phyloP scores from a whole-genome alignment of 2,329 filamentous ascomycete species.

The Beauveria rudraprayagi region DNA sequence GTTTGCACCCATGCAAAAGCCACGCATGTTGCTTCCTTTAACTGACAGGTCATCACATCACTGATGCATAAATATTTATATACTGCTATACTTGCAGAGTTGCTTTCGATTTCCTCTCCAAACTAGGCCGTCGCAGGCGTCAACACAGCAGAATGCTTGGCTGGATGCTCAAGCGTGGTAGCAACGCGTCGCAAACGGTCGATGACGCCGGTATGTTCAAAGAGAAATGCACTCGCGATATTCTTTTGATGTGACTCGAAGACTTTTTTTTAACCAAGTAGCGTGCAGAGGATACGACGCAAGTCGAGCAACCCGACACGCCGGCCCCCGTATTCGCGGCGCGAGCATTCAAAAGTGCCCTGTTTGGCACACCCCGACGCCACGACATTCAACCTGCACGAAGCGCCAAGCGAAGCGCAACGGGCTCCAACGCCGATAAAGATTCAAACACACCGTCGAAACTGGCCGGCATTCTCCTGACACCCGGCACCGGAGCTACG shows the following conservation, averaged over 20 bases:
- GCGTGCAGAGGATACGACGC: conserved; percentile 31
- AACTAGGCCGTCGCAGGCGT: background rate
- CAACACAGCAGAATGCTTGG: conserved; percentile 39
- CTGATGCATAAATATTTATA: background rate
- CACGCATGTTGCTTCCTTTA: background rate
- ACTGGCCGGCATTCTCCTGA: conserved; percentile 53
- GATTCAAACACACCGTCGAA: conserved; percentile 39
- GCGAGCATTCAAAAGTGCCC: conserved; percentile 53
- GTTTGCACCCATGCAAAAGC: background rate
- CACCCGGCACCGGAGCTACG: conserved; percentile 53
- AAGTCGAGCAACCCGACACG: conserved; percentile 53
- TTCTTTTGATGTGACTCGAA: background rate
- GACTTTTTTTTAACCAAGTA: background rate
- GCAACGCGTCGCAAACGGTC: conserved; percentile 28
- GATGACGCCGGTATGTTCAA: conserved; percentile 22
- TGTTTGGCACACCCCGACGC: conserved; percentile 51
- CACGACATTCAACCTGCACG: conserved; percentile 24
- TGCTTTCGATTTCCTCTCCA: background rate
- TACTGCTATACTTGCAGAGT: no score
- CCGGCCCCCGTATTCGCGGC: conserved; percentile 60
- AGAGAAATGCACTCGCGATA: background rate
- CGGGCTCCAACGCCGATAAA: conserved; percentile 16
- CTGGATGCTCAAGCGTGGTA: conserved; percentile 47
- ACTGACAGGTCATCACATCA: background rate
- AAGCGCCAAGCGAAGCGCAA: conserved; percentile 18